Evolutionary conservation across 2,329 filamentous ascomycete genomes (phyloP).

Genomic region (Fusarium verrucosum): DNA sequence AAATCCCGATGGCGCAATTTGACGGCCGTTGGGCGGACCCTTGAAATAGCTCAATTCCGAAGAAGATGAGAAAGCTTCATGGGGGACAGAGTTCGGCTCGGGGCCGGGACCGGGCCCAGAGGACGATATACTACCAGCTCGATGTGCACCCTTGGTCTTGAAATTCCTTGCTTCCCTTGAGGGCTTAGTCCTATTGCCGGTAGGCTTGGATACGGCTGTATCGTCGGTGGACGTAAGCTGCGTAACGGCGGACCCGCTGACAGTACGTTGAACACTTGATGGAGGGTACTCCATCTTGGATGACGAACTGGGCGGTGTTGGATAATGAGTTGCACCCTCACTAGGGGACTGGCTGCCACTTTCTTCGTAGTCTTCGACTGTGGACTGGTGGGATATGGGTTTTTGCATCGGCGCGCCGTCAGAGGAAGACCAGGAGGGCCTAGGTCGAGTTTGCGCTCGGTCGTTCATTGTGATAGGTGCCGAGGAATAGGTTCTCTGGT

Average conservation of each 20-base stretch:
- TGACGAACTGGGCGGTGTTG: slow-evolving; percentile 26
- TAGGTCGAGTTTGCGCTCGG: not conserved
- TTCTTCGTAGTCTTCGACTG: slow-evolving; percentile 14
- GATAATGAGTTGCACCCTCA: slow-evolving; percentile 10
- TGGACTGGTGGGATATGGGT: not conserved
- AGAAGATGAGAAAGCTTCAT: slow-evolving; percentile 22
- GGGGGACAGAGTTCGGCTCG: slow-evolving; percentile 15
- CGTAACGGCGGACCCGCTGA: slow-evolving; percentile 34
- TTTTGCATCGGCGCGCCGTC: not conserved
- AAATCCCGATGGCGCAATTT: slow-evolving; percentile 7
- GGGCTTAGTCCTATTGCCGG: slow-evolving; percentile 8
- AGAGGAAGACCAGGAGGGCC: slow-evolving; percentile 21
- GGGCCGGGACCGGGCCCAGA: slow-evolving; percentile 23
- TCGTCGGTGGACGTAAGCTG: slow-evolving; percentile 26
- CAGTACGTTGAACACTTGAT: slow-evolving; percentile 12
- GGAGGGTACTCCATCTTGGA: slow-evolving; percentile 22
- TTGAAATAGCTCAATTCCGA: slow-evolving; percentile 29
- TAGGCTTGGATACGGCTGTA: slow-evolving; percentile 1
- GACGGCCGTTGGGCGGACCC: slow-evolving; percentile 6
- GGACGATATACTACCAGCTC: slow-evolving; percentile 19
- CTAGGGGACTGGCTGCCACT: slow-evolving; percentile 8
- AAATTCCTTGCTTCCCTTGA: slow-evolving; percentile 15
- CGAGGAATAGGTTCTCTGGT: not conserved
- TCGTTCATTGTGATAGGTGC: slow-evolving; percentile 9
- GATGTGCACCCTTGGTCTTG: slow-evolving; percentile 23